Evolutionary conservation across 108 stramenopile genomes (phyloP).

Genomic region (Nitzschia sp.): DNA sequence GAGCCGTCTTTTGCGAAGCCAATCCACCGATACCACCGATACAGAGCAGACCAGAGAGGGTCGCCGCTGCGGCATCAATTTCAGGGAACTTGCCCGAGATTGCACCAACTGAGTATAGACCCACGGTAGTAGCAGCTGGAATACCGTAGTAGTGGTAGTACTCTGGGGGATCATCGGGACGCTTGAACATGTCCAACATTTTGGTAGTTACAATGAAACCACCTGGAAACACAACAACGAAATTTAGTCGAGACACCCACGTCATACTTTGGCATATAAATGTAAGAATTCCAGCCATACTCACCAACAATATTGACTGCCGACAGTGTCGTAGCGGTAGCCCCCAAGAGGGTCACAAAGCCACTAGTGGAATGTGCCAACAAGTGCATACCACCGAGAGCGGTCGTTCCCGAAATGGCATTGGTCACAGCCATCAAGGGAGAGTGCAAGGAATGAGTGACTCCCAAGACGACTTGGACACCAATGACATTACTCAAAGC

Average conservation of each 20-base stretch:
- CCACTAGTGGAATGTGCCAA: slow-evolving; percentile 78
- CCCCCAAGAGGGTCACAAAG: slow-evolving; percentile 77
- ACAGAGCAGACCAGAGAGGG: slow-evolving; percentile 91
- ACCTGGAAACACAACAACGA: slow-evolving; percentile 33
- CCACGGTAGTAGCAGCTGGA: slow-evolving; percentile 86
- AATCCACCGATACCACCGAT: slow-evolving; percentile 98
- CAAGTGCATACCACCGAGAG: slow-evolving; percentile 98
- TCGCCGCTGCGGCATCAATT: slow-evolving; percentile 83
- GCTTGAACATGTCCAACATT: slow-evolving; percentile 99
- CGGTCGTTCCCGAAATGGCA: slow-evolving; percentile 98
- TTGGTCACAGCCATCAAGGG: slow-evolving; percentile 98
- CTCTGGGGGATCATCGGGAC: slow-evolving; percentile 97
- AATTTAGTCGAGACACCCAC: too few species aligned
- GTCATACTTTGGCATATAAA: too few species aligned
- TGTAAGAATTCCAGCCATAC: slow-evolving; percentile 2
- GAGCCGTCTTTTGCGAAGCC: slow-evolving; percentile 91
- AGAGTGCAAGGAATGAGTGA: slow-evolving; percentile 95
- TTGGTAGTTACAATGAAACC: slow-evolving; percentile 97
- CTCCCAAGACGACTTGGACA: slow-evolving; percentile 95
- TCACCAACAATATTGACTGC: slow-evolving; percentile 94
- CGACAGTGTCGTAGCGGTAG: slow-evolving; percentile 90
- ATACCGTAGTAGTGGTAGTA: slow-evolving; percentile 97
- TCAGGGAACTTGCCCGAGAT: slow-evolving; percentile 87
- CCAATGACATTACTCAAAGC: slow-evolving; percentile 94
- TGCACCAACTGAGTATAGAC: slow-evolving; percentile 70